These are phyloP conservation scores for Botrytis aclada DNA, from an alignment of 2,329 filamentous ascomycete genomes.

Conservation along the genomic window DNA sequence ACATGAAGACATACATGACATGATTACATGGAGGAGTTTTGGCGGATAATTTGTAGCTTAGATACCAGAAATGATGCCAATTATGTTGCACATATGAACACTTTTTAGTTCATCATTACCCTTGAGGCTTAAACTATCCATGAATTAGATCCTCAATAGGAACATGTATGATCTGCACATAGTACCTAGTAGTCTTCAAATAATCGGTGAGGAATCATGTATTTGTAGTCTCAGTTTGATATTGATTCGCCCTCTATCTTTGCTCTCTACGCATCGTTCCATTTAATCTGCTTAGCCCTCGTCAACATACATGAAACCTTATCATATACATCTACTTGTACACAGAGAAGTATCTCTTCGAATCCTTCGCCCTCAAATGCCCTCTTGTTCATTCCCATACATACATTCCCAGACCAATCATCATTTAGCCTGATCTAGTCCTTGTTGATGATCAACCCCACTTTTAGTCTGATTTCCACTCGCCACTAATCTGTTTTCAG, in stretches of 20 bases:
- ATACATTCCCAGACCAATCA: background rate
- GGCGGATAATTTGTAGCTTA: conserved; percentile 4
- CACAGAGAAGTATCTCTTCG: background rate
- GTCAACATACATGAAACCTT: background rate
- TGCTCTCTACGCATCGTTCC: background rate
- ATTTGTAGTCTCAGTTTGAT: background rate
- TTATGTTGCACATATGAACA: background rate
- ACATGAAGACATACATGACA: conserved; percentile 10
- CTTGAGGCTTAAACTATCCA: no score
- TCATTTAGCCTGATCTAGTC: background rate
- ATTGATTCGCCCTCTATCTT: background rate
- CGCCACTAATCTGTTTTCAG: background rate
- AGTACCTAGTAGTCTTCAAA: background rate
- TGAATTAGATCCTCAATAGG: background rate
- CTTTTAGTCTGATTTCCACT: background rate
- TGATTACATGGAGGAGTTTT: conserved; percentile 16
- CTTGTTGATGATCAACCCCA: background rate
- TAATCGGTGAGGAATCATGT: background rate
- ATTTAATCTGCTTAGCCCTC: background rate
- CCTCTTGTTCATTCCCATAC: background rate
- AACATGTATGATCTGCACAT: background rate
- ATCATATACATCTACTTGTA: background rate
- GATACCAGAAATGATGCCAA: conserved; percentile 11
- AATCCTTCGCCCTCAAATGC: background rate
- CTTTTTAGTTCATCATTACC: background rate